phyloP scores from a whole-genome alignment of 495 filamentous ascomycete species.

The Schizothecium vesticola region DNA sequence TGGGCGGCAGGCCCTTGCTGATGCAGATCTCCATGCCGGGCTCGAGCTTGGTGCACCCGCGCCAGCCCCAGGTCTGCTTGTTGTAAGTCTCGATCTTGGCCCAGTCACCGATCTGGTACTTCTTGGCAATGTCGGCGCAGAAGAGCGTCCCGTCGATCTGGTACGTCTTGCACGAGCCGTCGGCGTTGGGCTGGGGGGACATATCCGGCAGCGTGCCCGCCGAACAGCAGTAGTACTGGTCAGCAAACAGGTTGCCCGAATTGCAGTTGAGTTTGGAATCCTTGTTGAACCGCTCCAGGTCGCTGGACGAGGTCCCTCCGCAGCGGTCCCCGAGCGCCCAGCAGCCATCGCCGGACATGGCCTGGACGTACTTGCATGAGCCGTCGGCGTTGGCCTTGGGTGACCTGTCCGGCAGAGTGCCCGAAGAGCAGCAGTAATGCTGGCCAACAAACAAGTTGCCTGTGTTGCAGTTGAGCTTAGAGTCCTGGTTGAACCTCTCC shows the following conservation, averaged over 20 bases:
- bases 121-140: conserved; percentile 24
- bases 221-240: conserved; percentile 43
- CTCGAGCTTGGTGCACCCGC: conserved; percentile 34
- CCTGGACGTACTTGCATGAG: too few relatives aligned
- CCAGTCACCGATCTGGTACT: conserved; percentile 25
- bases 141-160: conserved; percentile 26
- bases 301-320: too few relatives aligned
- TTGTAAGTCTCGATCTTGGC: conserved; percentile 33
- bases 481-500: not conserved
- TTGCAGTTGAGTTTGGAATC: too few relatives aligned
- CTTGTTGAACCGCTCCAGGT: too few relatives aligned
- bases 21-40: conserved; percentile 36
- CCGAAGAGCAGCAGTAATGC: not conserved
- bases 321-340: too few relatives aligned
- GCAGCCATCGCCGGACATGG: too few relatives aligned
- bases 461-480: not conserved
- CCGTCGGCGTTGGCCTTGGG: conserved; percentile 29
- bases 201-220: conserved; percentile 30
- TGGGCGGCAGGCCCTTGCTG: conserved; percentile 38
- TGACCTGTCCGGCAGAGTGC: conserved; percentile 26
- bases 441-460: not conserved
- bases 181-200: conserved; percentile 32
- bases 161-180: conserved; percentile 39
- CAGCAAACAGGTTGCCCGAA: not conserved
- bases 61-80: conserved; percentile 46